Evolutionary conservation across 2,329 filamentous ascomycete genomes (phyloP), one percentile per base, ranked within the genome.

Genomic region (Penicillium fuscoglaucum): DNA sequence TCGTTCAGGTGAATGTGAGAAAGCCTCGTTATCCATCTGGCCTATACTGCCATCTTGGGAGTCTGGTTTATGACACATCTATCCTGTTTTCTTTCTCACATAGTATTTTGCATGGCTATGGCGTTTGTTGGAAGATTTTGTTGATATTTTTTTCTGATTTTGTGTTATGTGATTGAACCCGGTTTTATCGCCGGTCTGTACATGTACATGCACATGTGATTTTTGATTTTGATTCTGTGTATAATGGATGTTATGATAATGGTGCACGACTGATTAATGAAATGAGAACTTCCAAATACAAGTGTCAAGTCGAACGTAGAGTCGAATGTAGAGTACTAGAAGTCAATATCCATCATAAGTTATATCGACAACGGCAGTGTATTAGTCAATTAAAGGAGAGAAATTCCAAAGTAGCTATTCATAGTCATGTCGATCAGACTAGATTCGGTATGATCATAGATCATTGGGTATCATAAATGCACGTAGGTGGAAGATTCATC

Each of bases 401-500:
- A 33, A 15, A n/a, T 8, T 6, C 8, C 10, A 19, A 35, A 45
- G 6, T 9, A 46, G 39, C 45, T 9, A 28, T 37, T 31, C 8
- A 21, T 33, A 24, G 4, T n/a, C 19, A 31, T 12, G 13, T 33
- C 10, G 3, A 37, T 21, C 19, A 35, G 7, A 37, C 19, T 19
- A 7, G 4, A 53, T 37, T 43, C 13, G 12, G 31, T 43, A 19
- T n/a, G n/a, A 48, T 48, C 47, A 58, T 52, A 24, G 45, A 56
- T 55, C 45, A 50, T 26, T 55, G 51, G 60, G 61, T 61, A 64
- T 64, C 61, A 59, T 58, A 58, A 46, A 19, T 51, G 43, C 26
- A 46, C 4, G 13, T 9, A 26, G 31, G 8, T 48, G 21, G 15
- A 48, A 37, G 12, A 26, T 26, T 35, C 46, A 26, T 35, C 19